A percentile compares a stretch with the other conserved stretches of the same genome.
Evolutionary conservation across 352 stramenopile genomes (phyloP).

Genomic region (Phytophthora chlamydospora): DNA sequence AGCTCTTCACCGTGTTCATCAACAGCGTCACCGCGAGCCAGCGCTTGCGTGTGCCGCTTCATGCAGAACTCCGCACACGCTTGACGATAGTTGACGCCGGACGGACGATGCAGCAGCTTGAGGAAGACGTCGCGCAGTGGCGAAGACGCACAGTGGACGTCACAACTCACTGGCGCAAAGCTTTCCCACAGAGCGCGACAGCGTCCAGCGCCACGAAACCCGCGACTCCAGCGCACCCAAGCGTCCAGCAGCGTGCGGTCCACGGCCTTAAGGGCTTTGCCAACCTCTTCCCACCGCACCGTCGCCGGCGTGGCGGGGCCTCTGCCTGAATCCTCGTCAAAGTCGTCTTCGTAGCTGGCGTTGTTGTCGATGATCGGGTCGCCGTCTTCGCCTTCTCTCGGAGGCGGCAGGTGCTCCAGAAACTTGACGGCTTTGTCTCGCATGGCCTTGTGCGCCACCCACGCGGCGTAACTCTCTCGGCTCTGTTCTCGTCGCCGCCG

Average conservation of each 20-base stretch:
- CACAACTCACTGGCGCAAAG: slow-evolving; percentile 84
- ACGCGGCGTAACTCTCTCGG: slow-evolving; percentile 76
- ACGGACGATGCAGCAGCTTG: slow-evolving; percentile 89
- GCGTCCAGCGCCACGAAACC: slow-evolving; percentile 50
- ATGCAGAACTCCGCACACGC: slow-evolving; percentile 77
- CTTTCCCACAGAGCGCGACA: slow-evolving; percentile 89
- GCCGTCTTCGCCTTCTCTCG: slow-evolving; percentile 30
- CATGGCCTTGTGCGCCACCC: slow-evolving; percentile 81
- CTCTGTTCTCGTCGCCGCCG: slow-evolving; percentile 62
- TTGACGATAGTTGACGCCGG: slow-evolving; percentile 82
- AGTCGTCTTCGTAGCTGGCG: slow-evolving; percentile 34
- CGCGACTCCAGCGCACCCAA: slow-evolving; percentile 86
- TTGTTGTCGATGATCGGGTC: slow-evolving; percentile 31
- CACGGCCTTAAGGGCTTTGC: slow-evolving; percentile 88
- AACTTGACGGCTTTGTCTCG: slow-evolving; percentile 80
- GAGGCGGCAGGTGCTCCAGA: slow-evolving; percentile 68
- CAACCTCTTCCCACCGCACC: slow-evolving; percentile 81
- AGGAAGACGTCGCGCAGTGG: slow-evolving; percentile 90
- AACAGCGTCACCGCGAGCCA: slow-evolving; percentile 60
- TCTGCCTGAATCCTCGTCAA: slow-evolving; percentile 36
- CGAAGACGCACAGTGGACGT: slow-evolving; percentile 89
- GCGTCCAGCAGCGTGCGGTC: slow-evolving; percentile 82
- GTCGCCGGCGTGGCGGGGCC: slow-evolving; percentile 33
- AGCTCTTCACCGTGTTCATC: slow-evolving; percentile 66
- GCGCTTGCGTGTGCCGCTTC: slow-evolving; percentile 56